phyloP scores from a whole-genome alignment of 345 rosid genomes.

The Draba incana region DNA sequence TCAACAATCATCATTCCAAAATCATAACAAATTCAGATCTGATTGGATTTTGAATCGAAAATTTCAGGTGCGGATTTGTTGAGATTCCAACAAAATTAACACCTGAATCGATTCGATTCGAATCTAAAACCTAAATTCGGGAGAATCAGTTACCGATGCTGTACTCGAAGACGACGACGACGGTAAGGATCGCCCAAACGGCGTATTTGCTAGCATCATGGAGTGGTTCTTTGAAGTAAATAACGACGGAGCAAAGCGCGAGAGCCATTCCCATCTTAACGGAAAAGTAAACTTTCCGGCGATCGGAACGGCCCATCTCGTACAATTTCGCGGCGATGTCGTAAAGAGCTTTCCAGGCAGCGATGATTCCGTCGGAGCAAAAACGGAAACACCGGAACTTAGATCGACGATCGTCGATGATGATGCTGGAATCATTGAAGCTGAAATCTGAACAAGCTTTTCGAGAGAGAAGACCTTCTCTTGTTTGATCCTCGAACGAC shows the following conservation, averaged over 20 bases:
- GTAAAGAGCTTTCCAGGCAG: conserved; percentile 45
- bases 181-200: conserved; percentile 88
- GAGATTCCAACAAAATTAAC: not conserved
- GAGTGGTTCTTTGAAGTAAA: conserved; percentile 69
- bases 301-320: conserved; percentile 82
- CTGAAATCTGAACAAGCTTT: conserved; percentile 65
- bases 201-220: conserved; percentile 60
- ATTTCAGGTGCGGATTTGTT: not conserved
- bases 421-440: conserved; percentile 43
- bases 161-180: conserved; percentile 87
- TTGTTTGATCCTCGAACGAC: conserved; percentile 51
- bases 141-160: conserved; percentile 59
- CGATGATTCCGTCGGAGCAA: conserved; percentile 48
- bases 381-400: conserved; percentile 53
- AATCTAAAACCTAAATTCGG: not conserved
- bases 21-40: too few species aligned
- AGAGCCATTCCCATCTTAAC: conserved; percentile 78
- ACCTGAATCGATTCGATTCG: not conserved
- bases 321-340: conserved; percentile 42
- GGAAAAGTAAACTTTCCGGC: conserved; percentile 65
- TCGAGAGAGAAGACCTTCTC: conserved; percentile 59
- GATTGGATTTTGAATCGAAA: conserved; percentile 3
- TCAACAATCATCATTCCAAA: too few species aligned
- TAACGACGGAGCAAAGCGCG: conserved; percentile 57
- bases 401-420: conserved; percentile 33